Conservation (phyloP, 2,329 filamentous ascomycete species). For the Apiospora kogelbergensis region DNA sequence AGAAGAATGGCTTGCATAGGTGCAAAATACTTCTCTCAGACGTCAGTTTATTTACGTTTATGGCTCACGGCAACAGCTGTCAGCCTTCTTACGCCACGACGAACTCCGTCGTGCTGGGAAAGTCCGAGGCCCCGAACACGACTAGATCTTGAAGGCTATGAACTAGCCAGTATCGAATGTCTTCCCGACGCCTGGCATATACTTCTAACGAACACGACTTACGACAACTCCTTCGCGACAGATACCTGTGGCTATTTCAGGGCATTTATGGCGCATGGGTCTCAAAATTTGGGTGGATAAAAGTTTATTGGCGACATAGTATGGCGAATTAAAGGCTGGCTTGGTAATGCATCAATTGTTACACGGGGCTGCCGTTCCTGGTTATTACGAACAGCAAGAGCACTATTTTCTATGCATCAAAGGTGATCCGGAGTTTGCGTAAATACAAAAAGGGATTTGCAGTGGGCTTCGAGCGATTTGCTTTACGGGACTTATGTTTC, state of each 20-base stretch:
- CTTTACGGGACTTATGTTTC: not conserved
- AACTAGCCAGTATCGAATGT: not conserved
- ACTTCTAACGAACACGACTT: not conserved
- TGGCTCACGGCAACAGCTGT: not conserved
- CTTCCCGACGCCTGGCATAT: not conserved
- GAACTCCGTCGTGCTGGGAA: not conserved
- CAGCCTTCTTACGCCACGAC: not conserved
- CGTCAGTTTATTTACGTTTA: not conserved
- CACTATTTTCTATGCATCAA: not conserved
- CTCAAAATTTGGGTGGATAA: not conserved
- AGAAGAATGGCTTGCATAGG: constrained; percentile 58
- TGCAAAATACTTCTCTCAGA: not conserved
- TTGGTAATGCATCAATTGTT: not conserved
- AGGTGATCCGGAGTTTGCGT: not conserved
- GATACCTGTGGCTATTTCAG: not conserved
- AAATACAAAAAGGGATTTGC: constrained; percentile 3
- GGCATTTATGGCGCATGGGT: constrained; percentile 1
- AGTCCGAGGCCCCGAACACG: not conserved
- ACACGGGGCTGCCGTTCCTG: not conserved
- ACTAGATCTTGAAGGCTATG: not conserved
- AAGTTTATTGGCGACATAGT: not conserved
- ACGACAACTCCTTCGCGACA: not conserved
- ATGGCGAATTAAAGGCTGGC: not conserved
- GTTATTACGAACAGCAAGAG: not conserved
- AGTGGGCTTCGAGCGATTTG: not conserved